These are phyloP conservation scores for Tolypocladium paradoxum DNA, from an alignment of 2,329 filamentous ascomycete genomes.

Conservation along the genomic window DNA sequence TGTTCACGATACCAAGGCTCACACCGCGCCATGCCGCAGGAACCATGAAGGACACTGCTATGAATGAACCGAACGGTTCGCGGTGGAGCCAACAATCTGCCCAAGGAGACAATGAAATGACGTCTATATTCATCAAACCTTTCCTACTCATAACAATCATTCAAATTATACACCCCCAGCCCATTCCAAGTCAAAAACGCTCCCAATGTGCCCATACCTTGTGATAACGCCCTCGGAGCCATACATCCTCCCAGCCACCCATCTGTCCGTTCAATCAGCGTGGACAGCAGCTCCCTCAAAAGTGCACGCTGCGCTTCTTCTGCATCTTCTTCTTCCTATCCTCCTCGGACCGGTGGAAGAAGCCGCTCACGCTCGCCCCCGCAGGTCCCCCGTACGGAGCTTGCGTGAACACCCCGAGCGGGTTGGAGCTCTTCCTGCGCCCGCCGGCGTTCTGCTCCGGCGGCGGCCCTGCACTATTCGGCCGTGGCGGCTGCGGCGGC, in stretches of 20 bases:
- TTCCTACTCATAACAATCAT: neutral
- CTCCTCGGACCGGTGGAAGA: slow-evolving; percentile 27
- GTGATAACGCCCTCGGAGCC: neutral
- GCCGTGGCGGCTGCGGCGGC: slow-evolving; percentile 29
- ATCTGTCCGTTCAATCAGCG: neutral
- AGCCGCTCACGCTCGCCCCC: slow-evolving; percentile 34
- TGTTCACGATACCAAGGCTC: too few relatives aligned
- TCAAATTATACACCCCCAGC: neutral
- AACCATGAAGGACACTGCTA: too few relatives aligned
- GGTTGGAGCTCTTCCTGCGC: slow-evolving; percentile 12
- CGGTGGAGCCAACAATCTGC: too few relatives aligned
- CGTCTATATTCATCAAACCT: neutral
- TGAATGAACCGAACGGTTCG: neutral
- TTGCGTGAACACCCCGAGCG: slow-evolving; percentile 18
- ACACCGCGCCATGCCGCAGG: too few relatives aligned
- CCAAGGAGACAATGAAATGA: too few relatives aligned
- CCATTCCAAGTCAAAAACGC: neutral
- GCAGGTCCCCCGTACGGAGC: slow-evolving; percentile 25
- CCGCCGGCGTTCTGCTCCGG: slow-evolving; percentile 6
- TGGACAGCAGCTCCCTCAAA: slow-evolving; percentile 13
- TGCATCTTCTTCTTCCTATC: slow-evolving; percentile 29
- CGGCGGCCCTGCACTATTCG: slow-evolving; percentile 35
- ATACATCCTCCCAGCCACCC: neutral
- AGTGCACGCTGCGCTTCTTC: slow-evolving; percentile 39
- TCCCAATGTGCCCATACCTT: neutral